Evolutionary conservation across 306 rosid species (phyloP).

Genomic region (Astragalus glycyphyllos): DNA sequence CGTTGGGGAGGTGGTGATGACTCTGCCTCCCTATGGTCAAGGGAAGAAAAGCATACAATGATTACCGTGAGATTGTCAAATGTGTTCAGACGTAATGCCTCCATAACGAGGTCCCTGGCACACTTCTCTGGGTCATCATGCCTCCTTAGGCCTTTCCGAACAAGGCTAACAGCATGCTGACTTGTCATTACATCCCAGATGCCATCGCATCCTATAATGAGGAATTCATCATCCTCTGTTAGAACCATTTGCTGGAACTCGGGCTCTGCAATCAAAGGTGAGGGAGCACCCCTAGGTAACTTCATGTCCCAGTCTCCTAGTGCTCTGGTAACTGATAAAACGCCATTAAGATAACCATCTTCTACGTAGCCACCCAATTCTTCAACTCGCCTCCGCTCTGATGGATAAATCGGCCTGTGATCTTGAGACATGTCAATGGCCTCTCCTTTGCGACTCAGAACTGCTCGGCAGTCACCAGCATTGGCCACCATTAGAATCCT

Average conservation of each 20-base stretch:
- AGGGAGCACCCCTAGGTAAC: slow-evolving; percentile 73
- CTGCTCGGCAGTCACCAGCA: slow-evolving; percentile 98
- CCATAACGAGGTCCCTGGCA: slow-evolving; percentile 86
- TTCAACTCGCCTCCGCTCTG: slow-evolving; percentile 76
- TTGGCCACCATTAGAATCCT: slow-evolving; percentile 95
- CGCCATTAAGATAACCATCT: slow-evolving; percentile 91
- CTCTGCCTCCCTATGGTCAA: slow-evolving; percentile 52
- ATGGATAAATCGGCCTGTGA: slow-evolving; percentile 79
- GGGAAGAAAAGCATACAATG: slow-evolving; percentile 70
- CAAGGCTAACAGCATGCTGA: slow-evolving; percentile 85
- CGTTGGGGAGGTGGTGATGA: slow-evolving; percentile 57
- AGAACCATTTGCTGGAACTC: slow-evolving; percentile 75
- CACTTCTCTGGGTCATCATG: slow-evolving; percentile 81
- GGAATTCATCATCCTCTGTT: slow-evolving; percentile 92
- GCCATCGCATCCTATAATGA: slow-evolving; percentile 97
- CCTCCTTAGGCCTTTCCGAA: slow-evolving; percentile 73
- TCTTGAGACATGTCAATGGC: slow-evolving; percentile 97
- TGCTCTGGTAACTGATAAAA: slow-evolving; percentile 83
- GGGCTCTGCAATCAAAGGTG: slow-evolving; percentile 92
- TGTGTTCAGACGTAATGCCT: slow-evolving; percentile 80
- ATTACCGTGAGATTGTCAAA: slow-evolving; percentile 87
- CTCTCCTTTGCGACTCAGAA: slow-evolving; percentile 86
- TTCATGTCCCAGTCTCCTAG: slow-evolving; percentile 99
- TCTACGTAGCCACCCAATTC: slow-evolving; percentile 81
- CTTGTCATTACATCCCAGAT: slow-evolving; percentile 95